These are phyloP conservation scores for Tylopilus felleus DNA, from an alignment of 768 basidiomycete species.

Conservation along the genomic window DNA sequence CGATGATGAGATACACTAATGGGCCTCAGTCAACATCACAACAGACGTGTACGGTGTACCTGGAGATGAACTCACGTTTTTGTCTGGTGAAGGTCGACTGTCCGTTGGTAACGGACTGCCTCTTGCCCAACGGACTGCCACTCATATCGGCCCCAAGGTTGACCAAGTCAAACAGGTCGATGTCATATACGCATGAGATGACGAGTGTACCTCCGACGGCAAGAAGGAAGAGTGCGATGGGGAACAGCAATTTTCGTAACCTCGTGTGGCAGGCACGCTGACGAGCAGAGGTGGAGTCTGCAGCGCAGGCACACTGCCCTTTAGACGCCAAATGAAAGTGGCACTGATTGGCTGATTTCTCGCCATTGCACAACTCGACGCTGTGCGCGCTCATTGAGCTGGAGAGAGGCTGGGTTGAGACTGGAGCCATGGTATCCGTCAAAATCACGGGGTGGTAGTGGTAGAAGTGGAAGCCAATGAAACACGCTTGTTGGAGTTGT, in stretches of 20 bases:
- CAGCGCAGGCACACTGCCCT: conserved; percentile 20
- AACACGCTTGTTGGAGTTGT: not conserved
- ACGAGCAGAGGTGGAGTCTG: conserved; percentile 14
- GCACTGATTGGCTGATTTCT: conserved; percentile 24
- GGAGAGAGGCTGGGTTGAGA: conserved; percentile 28
- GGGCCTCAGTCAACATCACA: not conserved
- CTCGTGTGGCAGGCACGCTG: conserved; percentile 35
- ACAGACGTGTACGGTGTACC: not conserved
- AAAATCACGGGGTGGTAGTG: conserved; percentile 11
- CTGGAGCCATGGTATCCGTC: conserved; percentile 23
- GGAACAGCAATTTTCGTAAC: conserved; percentile 34
- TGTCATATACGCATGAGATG: conserved; percentile 31
- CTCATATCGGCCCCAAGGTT: conserved; percentile 28
- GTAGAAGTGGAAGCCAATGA: not conserved
- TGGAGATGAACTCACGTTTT: conserved; percentile 37
- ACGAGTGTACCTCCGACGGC: conserved; percentile 30
- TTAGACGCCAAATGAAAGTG: conserved; percentile 19
- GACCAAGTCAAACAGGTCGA: conserved; percentile 22
- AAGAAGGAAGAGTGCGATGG: conserved; percentile 33
- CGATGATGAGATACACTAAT: conserved; percentile 58
- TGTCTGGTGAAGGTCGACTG: conserved; percentile 36
- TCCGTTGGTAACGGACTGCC: conserved; percentile 12
- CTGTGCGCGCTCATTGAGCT: conserved; percentile 21
- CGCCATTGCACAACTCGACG: conserved; percentile 6
- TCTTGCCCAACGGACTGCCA: conserved; percentile 30